Conservation (phyloP, 148 eudicot species). For the Vaccinium myrtillus region DNA sequence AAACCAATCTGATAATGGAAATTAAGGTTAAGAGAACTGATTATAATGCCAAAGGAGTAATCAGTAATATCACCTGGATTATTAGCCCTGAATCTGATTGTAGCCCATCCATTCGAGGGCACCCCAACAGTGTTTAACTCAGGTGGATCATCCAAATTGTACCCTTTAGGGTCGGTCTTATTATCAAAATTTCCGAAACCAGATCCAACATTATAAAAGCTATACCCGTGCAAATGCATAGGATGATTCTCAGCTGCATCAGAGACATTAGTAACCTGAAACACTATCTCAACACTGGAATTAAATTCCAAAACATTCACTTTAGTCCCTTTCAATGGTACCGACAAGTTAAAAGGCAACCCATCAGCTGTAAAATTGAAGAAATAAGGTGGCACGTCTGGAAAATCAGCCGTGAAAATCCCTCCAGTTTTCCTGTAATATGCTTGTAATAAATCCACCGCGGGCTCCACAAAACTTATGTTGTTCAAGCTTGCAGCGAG, state of each 20-base stretch:
- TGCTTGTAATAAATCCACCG: conserved; percentile 26
- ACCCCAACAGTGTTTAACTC: conserved; percentile 27
- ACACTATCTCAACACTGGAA: conserved; percentile 30
- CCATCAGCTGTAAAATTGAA: conserved; percentile 23
- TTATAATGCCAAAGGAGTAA: neutral
- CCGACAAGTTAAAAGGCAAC: conserved; percentile 7
- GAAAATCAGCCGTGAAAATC: conserved; percentile 24
- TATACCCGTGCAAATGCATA: conserved; percentile 34
- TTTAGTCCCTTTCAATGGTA: conserved; percentile 15
- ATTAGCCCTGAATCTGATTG: conserved; percentile 33
- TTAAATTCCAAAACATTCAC: conserved; percentile 22
- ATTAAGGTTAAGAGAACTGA: neutral
- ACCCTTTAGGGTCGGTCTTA: conserved; percentile 11
- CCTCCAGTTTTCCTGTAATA: conserved; percentile 19
- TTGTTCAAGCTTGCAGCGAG: conserved; percentile 30
- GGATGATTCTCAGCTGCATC: conserved; percentile 34
- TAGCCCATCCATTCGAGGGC: conserved; percentile 35
- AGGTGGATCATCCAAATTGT: conserved; percentile 34
- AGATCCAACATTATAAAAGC: conserved; percentile 31
- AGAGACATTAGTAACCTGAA: conserved; percentile 23
- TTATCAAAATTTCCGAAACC: conserved; percentile 27
- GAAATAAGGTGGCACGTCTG: conserved; percentile 8
- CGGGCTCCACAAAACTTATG: conserved; percentile 24
- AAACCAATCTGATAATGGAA: neutral
- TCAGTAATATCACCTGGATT: conserved; percentile 26